Evolutionary conservation across 768 basidiomycete species (phyloP), one percentile per base, ranked within the genome.

Genomic region (Xanthoconium purpureum): DNA sequence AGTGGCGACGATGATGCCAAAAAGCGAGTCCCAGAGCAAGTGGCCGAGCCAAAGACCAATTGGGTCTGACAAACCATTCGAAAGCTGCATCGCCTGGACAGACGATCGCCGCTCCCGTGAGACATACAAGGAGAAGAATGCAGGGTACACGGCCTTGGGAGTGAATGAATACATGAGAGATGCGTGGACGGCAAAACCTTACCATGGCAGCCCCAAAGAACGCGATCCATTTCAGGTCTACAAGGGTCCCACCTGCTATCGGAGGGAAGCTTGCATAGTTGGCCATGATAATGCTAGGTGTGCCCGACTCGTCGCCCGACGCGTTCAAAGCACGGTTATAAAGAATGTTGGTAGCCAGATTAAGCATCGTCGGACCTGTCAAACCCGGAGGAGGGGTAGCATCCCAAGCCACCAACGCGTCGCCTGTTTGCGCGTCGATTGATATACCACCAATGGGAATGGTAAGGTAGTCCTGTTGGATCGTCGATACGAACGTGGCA

Each of bases 71-170:
- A 91, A 70, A 2, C 89, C 89, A 66, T 91, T 89, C 36, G 86
- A 88, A 36, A 87, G 74, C 64, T 91, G 89, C 87, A 91, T 92
- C 3, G 89, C 86, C 66, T 91, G 88, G 0, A 91, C 87, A 44
- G 74, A 71, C 3, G 84, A 82, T 3, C 82, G 78, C 11, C 87
- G 81, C 65, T 92, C 90, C 57, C 78, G 78, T 0, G 88, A 84
- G 5, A 89, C 88, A 67, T 92, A 92, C 14, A 92, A 68, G 11
- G 87, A 80, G 61, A 84, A 90, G 73, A 92, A 92, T 4, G 89
- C 89, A n/a, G 90, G 88, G 64, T 81, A 91, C 1, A 89, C 84
- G 12, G 86, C 77, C 87, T 89, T 14, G 10, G 43, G 47, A 42
- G 28, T 36, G 29, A 39, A 43, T 58, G 13, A 53, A 15, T 18